Base-by-base conservation (phyloP, 805 yeast genomes). In the Kazachstania kunashirensis region DNA sequence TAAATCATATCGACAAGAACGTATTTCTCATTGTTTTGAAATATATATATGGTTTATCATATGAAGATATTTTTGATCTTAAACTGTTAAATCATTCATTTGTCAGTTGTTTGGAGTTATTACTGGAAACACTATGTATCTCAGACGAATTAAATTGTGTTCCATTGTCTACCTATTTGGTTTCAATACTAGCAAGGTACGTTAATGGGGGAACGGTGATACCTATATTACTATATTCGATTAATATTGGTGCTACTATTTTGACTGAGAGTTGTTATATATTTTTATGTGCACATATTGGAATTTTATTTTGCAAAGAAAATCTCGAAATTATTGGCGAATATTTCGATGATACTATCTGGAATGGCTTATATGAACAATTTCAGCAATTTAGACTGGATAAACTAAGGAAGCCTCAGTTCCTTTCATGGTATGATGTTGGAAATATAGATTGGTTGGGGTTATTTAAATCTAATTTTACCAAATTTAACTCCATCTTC, bases 221-320 rank as follows among this genome's bases (percentile, higher is more conserved):
- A 10, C 40, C 67, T 0, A 50, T 85, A 11, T 49, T 83, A 11
- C 59, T 67, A 10, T 77, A 77, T 48, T 69, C 94, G 0, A 67
- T 67, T 31, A 47, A 59, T 14, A 59, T 68, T 32, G 56, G 68
- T 15, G 81, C 85, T 6, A 53, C 58, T 10, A 72, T 77, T 44
- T 55, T 86, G 25, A 65, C 75, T 41, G 65, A 67, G 34, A 70
- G 73, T 37, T 74, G 94, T 50, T 61, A 78, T 18, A 77, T 84
- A 78, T 81, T 71, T 46, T 64, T 84, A 10, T 75, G 71, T 45
- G 67, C 72, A 44, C 84, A 84, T 52, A 59, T 82, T 38, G 85
- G 77, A 21, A 50, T 74, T 3, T 48, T 83, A 12, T 59, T 85
- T 24, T 70, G 75, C 36, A 78, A 76, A 16, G 57, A 59, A 1